phyloP scores from a whole-genome alignment of 2,329 filamentous ascomycete genomes.

The Apiospora marii region DNA sequence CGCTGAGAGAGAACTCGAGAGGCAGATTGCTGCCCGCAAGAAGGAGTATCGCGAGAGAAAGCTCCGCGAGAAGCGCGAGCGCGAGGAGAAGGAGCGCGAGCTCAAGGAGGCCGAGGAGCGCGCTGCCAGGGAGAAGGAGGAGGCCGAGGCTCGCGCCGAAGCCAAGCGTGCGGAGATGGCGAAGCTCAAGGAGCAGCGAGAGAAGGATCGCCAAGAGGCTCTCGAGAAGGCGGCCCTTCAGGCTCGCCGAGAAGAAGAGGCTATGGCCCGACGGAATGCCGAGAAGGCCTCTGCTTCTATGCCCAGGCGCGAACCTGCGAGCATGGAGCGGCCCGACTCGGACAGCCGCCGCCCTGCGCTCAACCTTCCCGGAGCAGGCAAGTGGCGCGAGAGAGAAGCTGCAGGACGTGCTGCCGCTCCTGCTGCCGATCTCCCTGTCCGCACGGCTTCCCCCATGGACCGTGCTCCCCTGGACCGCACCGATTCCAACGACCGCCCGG shows the following conservation, averaged over 20 bases:
- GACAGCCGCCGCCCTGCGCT: slow-evolving; percentile 35
- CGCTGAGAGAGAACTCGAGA: slow-evolving; percentile 91
- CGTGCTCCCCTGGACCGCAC: slow-evolving; percentile 39
- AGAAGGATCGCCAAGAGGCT: slow-evolving; percentile 72
- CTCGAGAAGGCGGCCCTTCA: slow-evolving; percentile 73
- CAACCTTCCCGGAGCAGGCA: slow-evolving; percentile 46
- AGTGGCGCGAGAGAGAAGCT: slow-evolving; percentile 53
- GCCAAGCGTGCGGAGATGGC: slow-evolving; percentile 77
- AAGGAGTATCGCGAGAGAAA: slow-evolving; percentile 88
- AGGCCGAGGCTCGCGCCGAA: slow-evolving; percentile 81
- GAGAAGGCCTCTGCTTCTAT: slow-evolving; percentile 63
- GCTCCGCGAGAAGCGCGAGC: slow-evolving; percentile 82
- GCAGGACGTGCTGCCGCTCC: slow-evolving; percentile 41
- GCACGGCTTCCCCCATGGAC: slow-evolving; percentile 32
- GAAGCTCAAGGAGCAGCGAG: slow-evolving; percentile 70
- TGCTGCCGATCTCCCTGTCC: slow-evolving; percentile 40
- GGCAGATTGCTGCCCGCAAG: slow-evolving; percentile 85
- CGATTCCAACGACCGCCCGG: slow-evolving; percentile 55
- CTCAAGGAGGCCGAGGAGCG: slow-evolving; percentile 88
- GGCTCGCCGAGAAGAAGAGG: slow-evolving; percentile 86
- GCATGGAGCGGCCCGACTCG: slow-evolving; percentile 47
- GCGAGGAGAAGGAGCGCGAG: slow-evolving; percentile 82
- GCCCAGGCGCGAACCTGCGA: slow-evolving; percentile 49
- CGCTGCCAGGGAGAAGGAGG: slow-evolving; percentile 81
- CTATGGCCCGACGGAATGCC: slow-evolving; percentile 75